A percentile compares a stretch with the other conserved stretches of the same genome.
Conservation (phyloP, 2,329 filamentous ascomycete species). For the Microcera coccophila region DNA sequence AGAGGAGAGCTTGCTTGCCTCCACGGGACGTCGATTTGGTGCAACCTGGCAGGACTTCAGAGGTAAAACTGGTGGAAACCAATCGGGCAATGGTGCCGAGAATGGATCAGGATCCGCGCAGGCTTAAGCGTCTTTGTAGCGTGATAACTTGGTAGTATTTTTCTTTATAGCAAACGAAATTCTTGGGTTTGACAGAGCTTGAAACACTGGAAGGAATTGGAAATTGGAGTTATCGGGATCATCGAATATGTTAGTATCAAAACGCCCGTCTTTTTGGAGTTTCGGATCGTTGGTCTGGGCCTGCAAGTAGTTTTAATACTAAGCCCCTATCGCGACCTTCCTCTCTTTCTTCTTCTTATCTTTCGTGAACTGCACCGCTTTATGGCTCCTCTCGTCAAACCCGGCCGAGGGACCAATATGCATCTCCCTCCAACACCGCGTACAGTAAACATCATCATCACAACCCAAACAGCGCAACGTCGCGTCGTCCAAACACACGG, state of each 20-base stretch:
- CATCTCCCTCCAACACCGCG: constrained; percentile 75
- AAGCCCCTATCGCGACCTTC: constrained; percentile 38
- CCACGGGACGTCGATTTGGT: constrained; percentile 74
- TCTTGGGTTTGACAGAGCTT: no score
- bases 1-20: constrained; percentile 86
- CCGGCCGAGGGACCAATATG: constrained; percentile 66
- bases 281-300: not conserved
- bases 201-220: no score
- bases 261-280: not conserved
- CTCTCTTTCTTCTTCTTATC: constrained; percentile 32
- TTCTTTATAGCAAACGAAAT: no score
- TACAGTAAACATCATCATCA: constrained; percentile 68
- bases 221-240: no score
- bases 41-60: constrained; percentile 88
- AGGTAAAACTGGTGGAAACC: constrained; percentile 38
- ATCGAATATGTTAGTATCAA: no score
- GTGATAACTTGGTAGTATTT: no score
- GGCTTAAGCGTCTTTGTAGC: not conserved
- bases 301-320: constrained; percentile 1
- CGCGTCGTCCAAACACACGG: constrained; percentile 77
- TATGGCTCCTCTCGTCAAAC: constrained; percentile 67
- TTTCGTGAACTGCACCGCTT: constrained; percentile 57
- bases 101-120: not conserved
- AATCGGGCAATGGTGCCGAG: constrained; percentile 1
- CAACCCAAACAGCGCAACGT: constrained; percentile 70